These are phyloP conservation scores for Pilatotrama ljubarskyi DNA, from an alignment of 768 basidiomycete species.

Conservation along the genomic window DNA sequence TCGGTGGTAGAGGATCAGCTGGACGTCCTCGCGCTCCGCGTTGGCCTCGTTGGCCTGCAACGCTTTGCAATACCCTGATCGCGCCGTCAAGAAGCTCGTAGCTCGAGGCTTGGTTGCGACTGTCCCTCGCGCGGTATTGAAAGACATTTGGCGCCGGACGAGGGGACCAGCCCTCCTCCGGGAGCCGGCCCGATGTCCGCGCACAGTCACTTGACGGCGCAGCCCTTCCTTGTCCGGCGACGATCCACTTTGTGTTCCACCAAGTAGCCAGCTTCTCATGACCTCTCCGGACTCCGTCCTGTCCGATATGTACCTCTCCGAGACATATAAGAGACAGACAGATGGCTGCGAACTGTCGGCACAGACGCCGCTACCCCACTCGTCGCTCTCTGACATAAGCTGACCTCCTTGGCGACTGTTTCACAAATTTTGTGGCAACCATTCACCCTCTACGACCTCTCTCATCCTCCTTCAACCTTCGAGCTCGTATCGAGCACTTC, in stretches of 20 bases:
- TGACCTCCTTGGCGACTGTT: slow-evolving; percentile 9
- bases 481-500: neutral
- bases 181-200: slow-evolving; percentile 3
- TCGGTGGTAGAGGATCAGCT: slow-evolving; percentile 3
- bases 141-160: neutral
- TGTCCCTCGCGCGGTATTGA: neutral
- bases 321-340: slow-evolving; percentile 11
- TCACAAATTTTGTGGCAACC: slow-evolving; percentile 4
- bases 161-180: neutral
- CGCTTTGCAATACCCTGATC: neutral
- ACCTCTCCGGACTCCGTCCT: slow-evolving; percentile 2
- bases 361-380: neutral
- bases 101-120: neutral
- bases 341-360: neutral
- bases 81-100: neutral
- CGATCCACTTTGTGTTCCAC: neutral
- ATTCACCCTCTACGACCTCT: neutral
- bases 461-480: neutral
- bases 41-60: neutral
- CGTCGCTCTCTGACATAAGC: slow-evolving; percentile 17
- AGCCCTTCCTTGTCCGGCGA: neutral
- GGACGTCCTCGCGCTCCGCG: neutral
- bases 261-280: slow-evolving; percentile 7
- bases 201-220: slow-evolving; percentile 2
- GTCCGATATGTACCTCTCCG: neutral